Percentiles rank a stretch among this genome's conserved stretches.
phyloP scores from a whole-genome alignment of 805 yeast species.

The Barnettozyma siamensis region DNA sequence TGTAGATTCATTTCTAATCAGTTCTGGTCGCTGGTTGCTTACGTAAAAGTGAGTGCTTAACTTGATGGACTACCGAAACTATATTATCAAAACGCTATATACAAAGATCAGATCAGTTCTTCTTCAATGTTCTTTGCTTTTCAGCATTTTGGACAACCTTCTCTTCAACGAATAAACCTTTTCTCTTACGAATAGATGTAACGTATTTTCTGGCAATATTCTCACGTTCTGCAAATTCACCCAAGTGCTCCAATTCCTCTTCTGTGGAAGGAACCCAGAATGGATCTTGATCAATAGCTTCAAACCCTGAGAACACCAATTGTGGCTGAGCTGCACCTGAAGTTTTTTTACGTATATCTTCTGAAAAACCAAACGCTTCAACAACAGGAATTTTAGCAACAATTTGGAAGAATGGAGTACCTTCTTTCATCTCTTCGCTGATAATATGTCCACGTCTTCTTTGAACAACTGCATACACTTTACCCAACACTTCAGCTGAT shows the following conservation, averaged over 20 bases:
- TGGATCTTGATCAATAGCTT: constrained; percentile 85
- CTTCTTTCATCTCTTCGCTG: constrained; percentile 95
- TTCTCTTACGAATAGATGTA: constrained; percentile 74
- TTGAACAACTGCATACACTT: constrained; percentile 91
- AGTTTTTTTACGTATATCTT: constrained; percentile 86
- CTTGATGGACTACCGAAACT: no score
- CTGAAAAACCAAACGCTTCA: constrained; percentile 95
- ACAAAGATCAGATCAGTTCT: no score
- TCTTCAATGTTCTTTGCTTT: constrained; percentile 84
- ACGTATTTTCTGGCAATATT: constrained; percentile 85
- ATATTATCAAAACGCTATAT: no score
- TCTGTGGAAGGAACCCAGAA: constrained; percentile 99
- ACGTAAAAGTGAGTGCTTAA: no score
- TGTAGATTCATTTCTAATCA: no score
- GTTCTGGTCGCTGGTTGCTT: no score
- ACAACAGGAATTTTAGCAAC: constrained; percentile 85
- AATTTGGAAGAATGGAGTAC: constrained; percentile 91
- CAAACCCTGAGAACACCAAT: constrained; percentile 83
- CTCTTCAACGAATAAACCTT: constrained; percentile 86
- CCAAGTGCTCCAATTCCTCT: constrained; percentile 89
- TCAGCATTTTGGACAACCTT: constrained; percentile 90
- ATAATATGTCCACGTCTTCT: constrained; percentile 78
- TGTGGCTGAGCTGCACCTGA: constrained; percentile 98
- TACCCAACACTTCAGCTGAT: constrained; percentile 88
- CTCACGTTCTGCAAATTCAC: constrained; percentile 88